Evolutionary conservation across 768 basidiomycete species (phyloP).

Genomic region (Tricholoma terreum): DNA sequence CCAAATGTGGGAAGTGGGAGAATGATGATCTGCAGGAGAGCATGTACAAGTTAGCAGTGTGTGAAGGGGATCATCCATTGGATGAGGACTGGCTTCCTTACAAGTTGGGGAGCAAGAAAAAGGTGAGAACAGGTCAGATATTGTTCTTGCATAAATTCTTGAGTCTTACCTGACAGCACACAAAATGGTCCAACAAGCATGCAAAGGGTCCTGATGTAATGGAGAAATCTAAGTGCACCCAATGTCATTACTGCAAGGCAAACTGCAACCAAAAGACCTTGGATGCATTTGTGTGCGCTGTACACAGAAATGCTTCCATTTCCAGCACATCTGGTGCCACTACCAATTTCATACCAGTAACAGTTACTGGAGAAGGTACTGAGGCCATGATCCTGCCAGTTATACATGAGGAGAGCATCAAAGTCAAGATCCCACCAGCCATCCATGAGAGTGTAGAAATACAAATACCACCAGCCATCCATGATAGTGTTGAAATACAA

Average conservation of each 20-base stretch:
- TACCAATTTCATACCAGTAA: too few relatives aligned
- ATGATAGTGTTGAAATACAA: too few relatives aligned
- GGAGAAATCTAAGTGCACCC: slow-evolving; percentile 1
- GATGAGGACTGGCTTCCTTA: slow-evolving; percentile 8
- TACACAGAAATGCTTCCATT: too few relatives aligned
- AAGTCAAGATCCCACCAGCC: too few relatives aligned
- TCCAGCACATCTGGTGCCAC: too few relatives aligned
- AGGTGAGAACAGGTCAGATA: not conserved
- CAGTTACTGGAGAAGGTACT: too few relatives aligned
- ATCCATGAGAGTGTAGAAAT: too few relatives aligned
- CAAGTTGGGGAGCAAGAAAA: slow-evolving; percentile 3
- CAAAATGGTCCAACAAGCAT: slow-evolving; percentile 4
- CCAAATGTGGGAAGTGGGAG: not conserved
- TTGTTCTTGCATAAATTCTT: not conserved
- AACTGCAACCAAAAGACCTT: not conserved
- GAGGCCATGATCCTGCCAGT: too few relatives aligned
- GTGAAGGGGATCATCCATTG: not conserved
- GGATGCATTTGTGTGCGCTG: not conserved
- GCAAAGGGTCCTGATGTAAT: slow-evolving; percentile 7
- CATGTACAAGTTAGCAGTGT: not conserved
- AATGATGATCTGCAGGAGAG: not conserved
- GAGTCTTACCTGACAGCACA: not conserved
- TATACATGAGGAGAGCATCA: too few relatives aligned
- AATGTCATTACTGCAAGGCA: not conserved
- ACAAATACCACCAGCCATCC: too few relatives aligned